Percentiles rank a stretch among this genome's conserved stretches.
Conservation (phyloP, 495 filamentous ascomycete species). For the Xylaria bambusicola region DNA sequence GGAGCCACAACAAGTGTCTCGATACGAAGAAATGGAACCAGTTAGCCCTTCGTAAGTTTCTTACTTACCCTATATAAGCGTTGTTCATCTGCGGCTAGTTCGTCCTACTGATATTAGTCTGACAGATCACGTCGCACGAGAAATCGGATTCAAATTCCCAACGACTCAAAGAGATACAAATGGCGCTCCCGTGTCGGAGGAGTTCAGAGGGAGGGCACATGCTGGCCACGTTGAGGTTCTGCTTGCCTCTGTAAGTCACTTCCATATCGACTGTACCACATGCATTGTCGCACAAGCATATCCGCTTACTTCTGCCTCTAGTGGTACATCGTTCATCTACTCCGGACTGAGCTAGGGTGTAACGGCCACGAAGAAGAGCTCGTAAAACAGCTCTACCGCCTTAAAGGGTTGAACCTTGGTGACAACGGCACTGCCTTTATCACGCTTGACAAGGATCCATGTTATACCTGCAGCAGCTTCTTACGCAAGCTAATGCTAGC, state of each 20-base stretch:
- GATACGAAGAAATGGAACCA: slow-evolving; percentile 26
- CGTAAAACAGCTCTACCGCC: slow-evolving; percentile 13
- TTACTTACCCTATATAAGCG: too few relatives aligned
- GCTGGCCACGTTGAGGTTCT: slow-evolving; percentile 27
- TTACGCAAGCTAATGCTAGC: slow-evolving; percentile 22
- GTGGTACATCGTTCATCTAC: slow-evolving; percentile 25
- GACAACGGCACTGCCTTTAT: slow-evolving; percentile 15
- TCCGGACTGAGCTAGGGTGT: not conserved
- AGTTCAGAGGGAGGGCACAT: slow-evolving; percentile 25
- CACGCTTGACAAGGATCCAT: slow-evolving; percentile 28
- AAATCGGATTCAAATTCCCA: slow-evolving; percentile 25
- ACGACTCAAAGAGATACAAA: slow-evolving; percentile 22
- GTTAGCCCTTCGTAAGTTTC: slow-evolving; percentile 21
- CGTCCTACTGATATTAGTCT: not conserved
- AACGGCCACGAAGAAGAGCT: slow-evolving; percentile 7
- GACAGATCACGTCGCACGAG: slow-evolving; percentile 16
- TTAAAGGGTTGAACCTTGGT: slow-evolving; percentile 13
- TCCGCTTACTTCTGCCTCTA: not conserved
- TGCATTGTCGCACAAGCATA: not conserved
- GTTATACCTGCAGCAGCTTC: slow-evolving; percentile 22
- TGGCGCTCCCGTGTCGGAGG: not conserved
- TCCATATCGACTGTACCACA: not conserved
- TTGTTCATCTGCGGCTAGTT: not conserved
- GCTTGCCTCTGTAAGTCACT: slow-evolving; percentile 15
- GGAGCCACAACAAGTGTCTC: slow-evolving; percentile 7